These are phyloP conservation scores for Ceratobasidium sp. DNA, from an alignment of 1,284 basidiomycete genomes.

Conservation along the genomic window DNA sequence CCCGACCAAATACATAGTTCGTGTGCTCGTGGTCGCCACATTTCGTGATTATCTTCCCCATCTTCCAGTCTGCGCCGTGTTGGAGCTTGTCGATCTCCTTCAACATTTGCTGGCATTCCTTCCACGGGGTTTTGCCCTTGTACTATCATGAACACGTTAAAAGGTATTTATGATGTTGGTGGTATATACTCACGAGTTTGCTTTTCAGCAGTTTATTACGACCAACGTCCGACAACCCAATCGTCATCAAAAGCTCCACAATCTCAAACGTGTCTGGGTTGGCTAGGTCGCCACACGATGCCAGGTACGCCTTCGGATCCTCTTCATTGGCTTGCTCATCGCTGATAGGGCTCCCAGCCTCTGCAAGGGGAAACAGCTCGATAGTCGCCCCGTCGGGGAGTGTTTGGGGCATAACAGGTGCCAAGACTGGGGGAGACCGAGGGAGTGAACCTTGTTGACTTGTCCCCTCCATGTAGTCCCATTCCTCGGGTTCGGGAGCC, in stretches of 20 bases:
- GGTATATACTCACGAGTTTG: background rate
- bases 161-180: background rate
- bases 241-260: background rate
- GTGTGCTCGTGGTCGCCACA: background rate
- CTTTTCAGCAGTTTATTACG: slow-evolving; percentile 1
- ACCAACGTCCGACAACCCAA: background rate
- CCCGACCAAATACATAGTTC: slow-evolving; percentile 50
- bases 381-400: background rate
- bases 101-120: slow-evolving; percentile 48
- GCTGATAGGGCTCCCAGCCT: background rate
- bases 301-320: background rate
- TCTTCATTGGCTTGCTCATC: background rate
- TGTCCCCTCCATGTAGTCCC: background rate
- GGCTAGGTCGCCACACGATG: background rate
- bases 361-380: background rate
- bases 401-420: background rate
- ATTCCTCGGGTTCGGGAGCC: background rate
- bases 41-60: background rate
- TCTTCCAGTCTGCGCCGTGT: slow-evolving; percentile 49
- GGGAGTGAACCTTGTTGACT: background rate
- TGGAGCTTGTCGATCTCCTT: slow-evolving; percentile 50
- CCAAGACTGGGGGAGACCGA: background rate
- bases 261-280: background rate
- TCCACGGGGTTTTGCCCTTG: slow-evolving; percentile 4
- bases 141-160: background rate